A percentile compares a stretch with the other conserved stretches of the same genome.
Conservation (phyloP, 2,329 filamentous ascomycete genomes). For the Rachicladosporium sp. region DNA sequence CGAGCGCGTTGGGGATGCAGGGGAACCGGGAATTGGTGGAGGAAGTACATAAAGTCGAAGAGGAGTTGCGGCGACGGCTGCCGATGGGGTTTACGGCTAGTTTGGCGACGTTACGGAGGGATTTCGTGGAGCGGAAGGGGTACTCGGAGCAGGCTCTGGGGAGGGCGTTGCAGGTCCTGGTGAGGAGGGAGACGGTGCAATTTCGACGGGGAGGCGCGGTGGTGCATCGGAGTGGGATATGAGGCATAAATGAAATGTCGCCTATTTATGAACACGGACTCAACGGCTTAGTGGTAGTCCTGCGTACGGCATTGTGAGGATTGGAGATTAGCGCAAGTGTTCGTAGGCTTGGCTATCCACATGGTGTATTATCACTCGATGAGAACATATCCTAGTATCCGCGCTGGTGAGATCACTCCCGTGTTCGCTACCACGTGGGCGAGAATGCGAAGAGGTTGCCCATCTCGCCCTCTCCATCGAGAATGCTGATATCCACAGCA, state of each 20-base stretch:
- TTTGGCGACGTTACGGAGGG: constrained; percentile 68
- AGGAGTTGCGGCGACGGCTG: constrained; percentile 68
- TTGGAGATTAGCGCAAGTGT: too few species aligned
- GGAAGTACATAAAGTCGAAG: constrained; percentile 74
- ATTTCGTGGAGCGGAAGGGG: constrained; percentile 84
- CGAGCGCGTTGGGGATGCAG: constrained; percentile 64
- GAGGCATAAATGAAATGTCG: neutral
- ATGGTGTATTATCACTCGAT: too few species aligned
- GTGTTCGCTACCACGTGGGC: too few species aligned
- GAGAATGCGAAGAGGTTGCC: too few species aligned
- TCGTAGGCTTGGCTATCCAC: too few species aligned
- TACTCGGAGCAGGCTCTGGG: constrained; percentile 81
- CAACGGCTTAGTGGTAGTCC: too few species aligned
- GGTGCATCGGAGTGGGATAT: constrained; percentile 62
- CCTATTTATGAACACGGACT: too few species aligned
- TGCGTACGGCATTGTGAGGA: too few species aligned
- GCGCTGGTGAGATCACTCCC: too few species aligned
- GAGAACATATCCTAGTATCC: too few species aligned
- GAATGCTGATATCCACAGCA: too few species aligned
- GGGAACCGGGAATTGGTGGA: constrained; percentile 83
- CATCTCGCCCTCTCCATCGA: too few species aligned
- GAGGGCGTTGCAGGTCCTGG: constrained; percentile 71
- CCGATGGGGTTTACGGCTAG: constrained; percentile 95
- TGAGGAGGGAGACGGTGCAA: constrained; percentile 75
- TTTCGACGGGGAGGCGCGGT: constrained; percentile 65